These are phyloP conservation scores for Dunaliella primolecta DNA, from an alignment of 139 green algal genomes.

Conservation along the genomic window DNA sequence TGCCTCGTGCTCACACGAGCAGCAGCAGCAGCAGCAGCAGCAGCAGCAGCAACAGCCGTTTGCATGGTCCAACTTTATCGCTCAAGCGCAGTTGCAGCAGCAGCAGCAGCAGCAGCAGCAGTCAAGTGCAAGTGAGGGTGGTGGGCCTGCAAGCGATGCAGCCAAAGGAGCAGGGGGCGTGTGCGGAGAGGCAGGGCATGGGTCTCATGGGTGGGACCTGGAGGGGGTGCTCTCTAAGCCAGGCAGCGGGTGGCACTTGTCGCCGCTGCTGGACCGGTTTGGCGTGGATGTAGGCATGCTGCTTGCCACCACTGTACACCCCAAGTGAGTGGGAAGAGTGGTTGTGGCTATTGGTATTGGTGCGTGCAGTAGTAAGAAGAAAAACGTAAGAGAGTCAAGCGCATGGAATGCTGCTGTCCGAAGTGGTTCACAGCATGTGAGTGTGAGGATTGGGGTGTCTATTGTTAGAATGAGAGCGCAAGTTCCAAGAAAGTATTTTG, in stretches of 20 bases:
- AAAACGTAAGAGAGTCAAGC: too few species aligned
- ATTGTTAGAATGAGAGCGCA: too few species aligned
- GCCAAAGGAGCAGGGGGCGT: background rate
- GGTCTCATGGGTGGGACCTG: background rate
- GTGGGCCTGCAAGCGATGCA: background rate
- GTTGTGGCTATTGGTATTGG: too few species aligned
- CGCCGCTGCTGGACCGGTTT: slow-evolving; percentile 45
- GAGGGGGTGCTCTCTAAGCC: background rate
- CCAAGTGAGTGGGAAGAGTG: slow-evolving; percentile 17
- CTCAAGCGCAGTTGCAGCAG: background rate
- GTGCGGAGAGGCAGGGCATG: background rate
- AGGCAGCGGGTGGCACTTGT: background rate
- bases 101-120: background rate
- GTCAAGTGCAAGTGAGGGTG: background rate
- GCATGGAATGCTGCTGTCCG: too few species aligned
- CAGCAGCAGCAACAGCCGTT: background rate
- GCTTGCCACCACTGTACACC: slow-evolving; percentile 39
- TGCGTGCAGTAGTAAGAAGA: too few species aligned
- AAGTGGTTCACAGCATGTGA: too few species aligned
- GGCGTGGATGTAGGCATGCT: slow-evolving; percentile 37
- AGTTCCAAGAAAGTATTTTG: too few species aligned
- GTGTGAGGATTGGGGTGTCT: too few species aligned
- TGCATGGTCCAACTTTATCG: background rate
- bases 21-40: background rate
- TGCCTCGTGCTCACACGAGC: background rate